Evolutionary conservation across 2,329 filamentous ascomycete genomes (phyloP), one percentile per base, ranked within the genome.

Genomic region (Phaeosphaeria sp.): DNA sequence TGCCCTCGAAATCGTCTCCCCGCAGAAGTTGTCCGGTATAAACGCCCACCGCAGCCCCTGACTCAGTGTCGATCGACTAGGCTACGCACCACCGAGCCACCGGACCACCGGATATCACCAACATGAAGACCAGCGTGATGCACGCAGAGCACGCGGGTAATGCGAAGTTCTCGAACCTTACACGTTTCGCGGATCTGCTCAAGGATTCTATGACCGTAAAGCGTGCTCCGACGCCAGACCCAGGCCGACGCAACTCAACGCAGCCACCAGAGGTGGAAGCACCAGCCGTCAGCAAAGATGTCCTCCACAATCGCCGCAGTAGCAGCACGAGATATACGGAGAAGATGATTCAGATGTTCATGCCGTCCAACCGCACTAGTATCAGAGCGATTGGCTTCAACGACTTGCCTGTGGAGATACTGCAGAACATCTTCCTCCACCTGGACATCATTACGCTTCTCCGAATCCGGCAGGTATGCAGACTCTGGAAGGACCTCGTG

Each of bases 281-380:
- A 44, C 30, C 42, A 42, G 42, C 11, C 48, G 45, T 20, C 8
- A n/a, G 11, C 25, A 24, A 36, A 11, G 9, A 55, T 45, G 8
- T 50, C 53, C 27, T 51, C 52, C 48, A 52, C 47, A 63, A 25
- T 30, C 60, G 60, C 7, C 59, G 62, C 6, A 63, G 56, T 42
- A 65, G 62, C 56, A 60, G 57, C n/a, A 57, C 54, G 30, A 60
- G 61, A 43, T 65, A 65, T 44, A 61, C 62, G 17, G 60, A 61
- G 27, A 59, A 57, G 24, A 53, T 65, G 24, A 49, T 61, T 15
- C 62, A 65, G 17, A 63, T 59, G 53, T 61, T 65, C 47, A 44
- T 40, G 6, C 30, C 40, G 39, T 25, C 53, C 9, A 30, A 49
- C 20, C 50, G 45, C 18, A 6, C 51, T 18, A 43, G 39, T 17